Evolutionary conservation across 805 yeast species (phyloP).

Genomic region (Candida insectorum): DNA sequence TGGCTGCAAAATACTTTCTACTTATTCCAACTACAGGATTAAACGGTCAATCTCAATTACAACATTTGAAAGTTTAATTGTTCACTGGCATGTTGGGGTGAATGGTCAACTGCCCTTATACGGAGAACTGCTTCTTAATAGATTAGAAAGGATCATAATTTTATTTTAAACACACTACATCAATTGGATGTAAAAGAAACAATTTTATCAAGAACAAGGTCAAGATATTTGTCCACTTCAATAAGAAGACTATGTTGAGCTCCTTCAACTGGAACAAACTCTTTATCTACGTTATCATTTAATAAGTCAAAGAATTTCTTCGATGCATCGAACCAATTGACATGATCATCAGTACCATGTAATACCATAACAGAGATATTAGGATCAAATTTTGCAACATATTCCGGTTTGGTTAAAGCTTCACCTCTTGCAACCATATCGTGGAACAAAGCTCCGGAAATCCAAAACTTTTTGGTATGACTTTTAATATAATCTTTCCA

Average conservation of each 20-base stretch:
- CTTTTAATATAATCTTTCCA: conserved; percentile 45
- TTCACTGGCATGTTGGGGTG: no score
- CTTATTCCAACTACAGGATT: no score
- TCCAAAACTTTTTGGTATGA: conserved; percentile 41
- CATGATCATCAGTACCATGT: conserved; percentile 63
- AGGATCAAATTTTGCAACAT: conserved; percentile 32
- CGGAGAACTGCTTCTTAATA: no score
- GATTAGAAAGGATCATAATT: no score
- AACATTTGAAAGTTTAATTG: no score
- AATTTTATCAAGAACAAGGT: conserved; percentile 5
- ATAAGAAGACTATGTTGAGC: conserved; percentile 45
- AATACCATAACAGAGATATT: conserved; percentile 50
- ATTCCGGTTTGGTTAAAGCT: conserved; percentile 35
- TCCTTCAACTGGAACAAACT: conserved; percentile 19
- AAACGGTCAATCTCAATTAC: no score
- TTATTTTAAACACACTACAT: no score
- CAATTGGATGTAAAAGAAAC: no score
- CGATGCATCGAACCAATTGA: conserved; percentile 53
- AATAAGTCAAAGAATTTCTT: conserved; percentile 35
- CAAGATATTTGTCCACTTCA: conserved; percentile 37
- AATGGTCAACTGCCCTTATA: no score
- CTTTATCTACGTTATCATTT: conserved; percentile 30
- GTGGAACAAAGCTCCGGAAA: conserved; percentile 53
- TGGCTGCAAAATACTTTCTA: no score
- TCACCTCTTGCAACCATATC: conserved; percentile 68